These are phyloP conservation scores for Trametes coccinea DNA, from an alignment of 768 basidiomycete genomes.

Conservation along the genomic window DNA sequence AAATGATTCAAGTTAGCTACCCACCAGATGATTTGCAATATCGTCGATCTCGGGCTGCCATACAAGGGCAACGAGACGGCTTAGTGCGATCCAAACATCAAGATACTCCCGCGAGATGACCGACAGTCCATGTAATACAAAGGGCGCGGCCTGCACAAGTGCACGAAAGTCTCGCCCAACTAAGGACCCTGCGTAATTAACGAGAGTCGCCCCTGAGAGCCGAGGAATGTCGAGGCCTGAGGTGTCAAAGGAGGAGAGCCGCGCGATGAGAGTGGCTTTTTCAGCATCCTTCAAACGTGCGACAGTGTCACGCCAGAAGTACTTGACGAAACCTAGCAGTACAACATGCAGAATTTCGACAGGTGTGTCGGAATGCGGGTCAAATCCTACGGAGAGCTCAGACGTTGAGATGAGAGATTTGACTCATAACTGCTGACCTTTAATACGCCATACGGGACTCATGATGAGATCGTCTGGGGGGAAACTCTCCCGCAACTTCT, in stretches of 20 bases:
- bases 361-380: slow-evolving; percentile 46
- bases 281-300: slow-evolving; percentile 15
- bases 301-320: slow-evolving; percentile 45
- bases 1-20: not conserved
- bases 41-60: slow-evolving; percentile 42
- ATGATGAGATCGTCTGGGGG: slow-evolving; percentile 14
- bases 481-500: slow-evolving; percentile 1
- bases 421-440: slow-evolving; percentile 1
- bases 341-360: slow-evolving; percentile 47
- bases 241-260: slow-evolving; percentile 35
- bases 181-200: slow-evolving; percentile 40
- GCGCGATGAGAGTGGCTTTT: slow-evolving; percentile 30
- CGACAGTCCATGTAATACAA: slow-evolving; percentile 38
- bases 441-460: slow-evolving; percentile 38
- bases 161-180: slow-evolving; percentile 36
- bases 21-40: slow-evolving; percentile 31
- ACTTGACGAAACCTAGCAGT: slow-evolving; percentile 48
- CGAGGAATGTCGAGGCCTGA: slow-evolving; percentile 35
- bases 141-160: slow-evolving; percentile 37
- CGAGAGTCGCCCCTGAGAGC: slow-evolving; percentile 35
- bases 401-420: not conserved
- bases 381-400: slow-evolving; percentile 35
- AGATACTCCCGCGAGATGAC: slow-evolving; percentile 28
- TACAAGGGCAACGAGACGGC: slow-evolving; percentile 36
- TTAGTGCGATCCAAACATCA: slow-evolving; percentile 37